phyloP scores from a whole-genome alignment of 225 moss, liverwort and hornwort species.

The Polytrichum commune region DNA sequence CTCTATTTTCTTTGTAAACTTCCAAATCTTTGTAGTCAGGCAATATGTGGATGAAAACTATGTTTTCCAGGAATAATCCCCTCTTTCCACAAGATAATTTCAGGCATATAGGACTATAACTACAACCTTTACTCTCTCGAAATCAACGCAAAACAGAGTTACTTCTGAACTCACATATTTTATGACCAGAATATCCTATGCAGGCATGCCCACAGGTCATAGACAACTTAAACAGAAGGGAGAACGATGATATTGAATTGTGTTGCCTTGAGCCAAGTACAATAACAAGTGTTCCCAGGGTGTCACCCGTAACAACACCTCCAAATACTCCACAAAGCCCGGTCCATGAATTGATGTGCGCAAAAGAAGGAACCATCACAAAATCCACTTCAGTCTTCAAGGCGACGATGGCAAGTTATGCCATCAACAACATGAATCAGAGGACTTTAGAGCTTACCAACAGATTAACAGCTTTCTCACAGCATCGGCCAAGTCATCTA shows the following conservation, averaged over 20 bases:
- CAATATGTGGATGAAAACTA: background rate
- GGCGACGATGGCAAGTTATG: no score
- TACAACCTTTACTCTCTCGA: constrained; percentile 25
- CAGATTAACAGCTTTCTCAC: constrained; percentile 2
- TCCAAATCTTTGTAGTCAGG: background rate
- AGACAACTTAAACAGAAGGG: background rate
- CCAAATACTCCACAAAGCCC: constrained; percentile 18
- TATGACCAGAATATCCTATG: constrained; percentile 8
- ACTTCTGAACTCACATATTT: constrained; percentile 4
- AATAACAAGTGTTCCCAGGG: background rate
- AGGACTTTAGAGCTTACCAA: constrained; percentile 6
- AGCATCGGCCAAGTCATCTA: background rate
- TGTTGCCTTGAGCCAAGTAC: constrained; percentile 8
- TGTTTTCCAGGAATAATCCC: background rate
- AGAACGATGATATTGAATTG: constrained; percentile 1
- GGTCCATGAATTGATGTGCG: background rate
- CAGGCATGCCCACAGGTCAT: constrained; percentile 10
- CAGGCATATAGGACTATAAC: constrained; percentile 13
- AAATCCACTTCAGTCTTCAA: background rate
- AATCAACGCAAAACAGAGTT: constrained; percentile 20
- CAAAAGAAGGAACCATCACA: background rate
- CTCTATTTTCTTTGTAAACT: background rate
- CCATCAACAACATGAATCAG: background rate
- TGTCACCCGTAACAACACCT: constrained; percentile 11
- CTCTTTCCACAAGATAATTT: constrained; percentile 15